Percentiles rank a stretch among this genome's conserved stretches.
Conservation (phyloP, 192 early-diverging fungal genomes). For the Rhizophagus prolifer region DNA sequence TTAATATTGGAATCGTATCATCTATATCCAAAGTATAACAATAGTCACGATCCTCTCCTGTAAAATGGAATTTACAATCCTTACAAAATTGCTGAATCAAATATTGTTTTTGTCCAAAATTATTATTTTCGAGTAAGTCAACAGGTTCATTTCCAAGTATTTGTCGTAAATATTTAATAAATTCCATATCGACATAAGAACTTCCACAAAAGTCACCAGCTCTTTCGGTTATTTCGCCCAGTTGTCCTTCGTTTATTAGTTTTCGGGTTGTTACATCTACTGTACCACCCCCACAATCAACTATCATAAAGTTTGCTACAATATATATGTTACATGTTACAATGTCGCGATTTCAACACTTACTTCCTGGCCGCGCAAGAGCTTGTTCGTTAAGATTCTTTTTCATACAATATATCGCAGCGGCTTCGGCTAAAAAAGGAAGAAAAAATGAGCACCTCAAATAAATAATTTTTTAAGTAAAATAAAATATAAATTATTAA, state of each 20-base stretch:
- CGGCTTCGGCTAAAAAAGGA: conserved; percentile 9
- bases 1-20: background rate
- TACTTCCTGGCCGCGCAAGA: background rate
- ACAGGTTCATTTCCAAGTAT: background rate
- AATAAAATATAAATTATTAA: background rate
- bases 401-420: conserved; percentile 5
- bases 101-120: conserved; percentile 15
- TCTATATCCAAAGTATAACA: conserved; percentile 1
- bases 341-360: background rate
- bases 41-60: background rate
- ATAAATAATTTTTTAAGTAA: background rate
- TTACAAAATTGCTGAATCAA: conserved; percentile 2
- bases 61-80: background rate
- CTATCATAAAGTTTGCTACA: conserved; percentile 52
- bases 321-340: too few relatives aligned
- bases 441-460: background rate
- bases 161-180: conserved; percentile 11
- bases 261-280: conserved; percentile 48
- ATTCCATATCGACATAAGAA: conserved; percentile 15
- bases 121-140: background rate
- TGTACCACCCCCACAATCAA: conserved; percentile 58
- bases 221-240: conserved; percentile 3
- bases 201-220: conserved; percentile 10
- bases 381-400: background rate
- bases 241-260: background rate